Evolutionary conservation across 208 protist genomes (phyloP), one percentile per base, ranked within the genome.

Genomic region (Trypanosomatidae sp.): DNA sequence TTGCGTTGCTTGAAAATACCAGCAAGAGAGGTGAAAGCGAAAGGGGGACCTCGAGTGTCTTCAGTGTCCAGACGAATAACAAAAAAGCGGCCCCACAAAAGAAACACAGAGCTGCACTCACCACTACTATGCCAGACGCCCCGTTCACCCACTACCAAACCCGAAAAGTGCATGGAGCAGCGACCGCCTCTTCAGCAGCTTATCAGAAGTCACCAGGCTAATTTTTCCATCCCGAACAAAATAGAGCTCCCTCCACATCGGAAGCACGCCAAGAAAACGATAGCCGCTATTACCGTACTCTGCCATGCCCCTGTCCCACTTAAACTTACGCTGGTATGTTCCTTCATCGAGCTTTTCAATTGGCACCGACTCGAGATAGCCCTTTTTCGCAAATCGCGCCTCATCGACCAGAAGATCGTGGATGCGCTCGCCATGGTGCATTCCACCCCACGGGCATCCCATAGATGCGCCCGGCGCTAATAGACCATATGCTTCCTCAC

Each of bases 261-360:
- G 89, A 12, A 92, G 81, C 72, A 79, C 71, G 5, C 86, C 76
- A 64, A 95, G 62, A 64, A 80, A 75, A 5, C 75, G 53, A 66
- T 65, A 90, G 7, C 91, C 88, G 59, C 55, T 73, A 71, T 93
- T 94, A 12, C 91, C 91, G 62, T 83, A 85, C 66, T 97, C 93
- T 36, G 62, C 84, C 84, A 97, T 92, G 13, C 93, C 93, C 64
- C 91, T 81, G 64, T 97, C 81, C 88, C 88, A 97, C 50, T 87
- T 79, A 72, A 94, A 97, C 74, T 91, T 92, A 17, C 93, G 83
- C 70, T 97, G 89, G 72, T 88, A 97, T 1, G 93, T 97, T 5
- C 84, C 85, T 62, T 95, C 90, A 49, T 86, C 91, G 44, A 97
- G 92, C 68, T 95, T 80, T 66, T 94, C 84, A 64, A 97, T 94